phyloP scores from a whole-genome alignment of 768 basidiomycete genomes.

The Xanthoconium purpureum region DNA sequence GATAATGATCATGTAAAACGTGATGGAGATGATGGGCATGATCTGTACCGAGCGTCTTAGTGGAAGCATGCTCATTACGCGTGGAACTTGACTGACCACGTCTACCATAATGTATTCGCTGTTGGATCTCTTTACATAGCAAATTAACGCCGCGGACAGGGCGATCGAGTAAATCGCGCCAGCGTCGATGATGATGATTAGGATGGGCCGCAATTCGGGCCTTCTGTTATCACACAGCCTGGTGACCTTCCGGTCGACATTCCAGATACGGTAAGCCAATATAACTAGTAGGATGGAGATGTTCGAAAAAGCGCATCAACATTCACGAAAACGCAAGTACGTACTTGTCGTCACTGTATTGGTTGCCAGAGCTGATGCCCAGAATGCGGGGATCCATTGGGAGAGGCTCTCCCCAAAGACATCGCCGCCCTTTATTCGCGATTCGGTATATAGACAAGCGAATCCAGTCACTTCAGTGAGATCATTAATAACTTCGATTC shows the following conservation, averaged over 20 bases:
- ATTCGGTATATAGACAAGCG: conserved; percentile 15
- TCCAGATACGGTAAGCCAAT: conserved; percentile 32
- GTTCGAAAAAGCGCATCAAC: not conserved
- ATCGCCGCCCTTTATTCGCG: conserved; percentile 1
- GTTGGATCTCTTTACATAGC: conserved; percentile 28
- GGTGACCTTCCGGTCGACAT: conserved; percentile 21
- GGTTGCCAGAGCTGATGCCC: conserved; percentile 29
- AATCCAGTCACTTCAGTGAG: conserved; percentile 18
- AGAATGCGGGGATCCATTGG: conserved; percentile 36
- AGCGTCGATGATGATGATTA: conserved; percentile 36
- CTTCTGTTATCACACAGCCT: conserved; percentile 10
- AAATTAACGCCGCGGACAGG: conserved; percentile 31
- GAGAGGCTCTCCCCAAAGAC: conserved; percentile 29
- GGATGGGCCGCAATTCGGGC: conserved; percentile 11
- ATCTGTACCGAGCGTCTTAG: conserved; percentile 20
- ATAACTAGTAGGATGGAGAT: conserved; percentile 12
- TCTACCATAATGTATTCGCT: conserved; percentile 36
- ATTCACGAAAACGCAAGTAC: not conserved
- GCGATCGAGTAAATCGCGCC: conserved; percentile 38
- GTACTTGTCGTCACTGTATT: conserved; percentile 34
- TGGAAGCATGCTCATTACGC: not conserved
- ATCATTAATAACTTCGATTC: not conserved
- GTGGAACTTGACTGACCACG: conserved; percentile 25
- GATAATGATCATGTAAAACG: conserved; percentile 43
- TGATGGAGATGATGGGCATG: conserved; percentile 40